phyloP scores from a whole-genome alignment of 148 eudicot genomes.

The Drosera capensis region DNA sequence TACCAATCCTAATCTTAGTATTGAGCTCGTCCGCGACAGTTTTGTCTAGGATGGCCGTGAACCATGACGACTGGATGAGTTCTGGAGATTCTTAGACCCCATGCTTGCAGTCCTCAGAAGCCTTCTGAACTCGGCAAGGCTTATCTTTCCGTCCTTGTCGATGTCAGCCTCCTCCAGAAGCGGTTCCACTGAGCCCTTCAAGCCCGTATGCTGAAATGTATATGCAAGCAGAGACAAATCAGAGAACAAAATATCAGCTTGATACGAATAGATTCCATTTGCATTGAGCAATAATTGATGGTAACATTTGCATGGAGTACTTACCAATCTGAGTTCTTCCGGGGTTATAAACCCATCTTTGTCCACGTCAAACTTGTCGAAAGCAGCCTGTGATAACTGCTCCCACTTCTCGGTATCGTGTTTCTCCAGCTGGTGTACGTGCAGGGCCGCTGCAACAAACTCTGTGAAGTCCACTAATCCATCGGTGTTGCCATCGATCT shows the following conservation, averaged over 20 bases:
- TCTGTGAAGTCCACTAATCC: slow-evolving; percentile 85
- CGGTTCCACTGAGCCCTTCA: slow-evolving; percentile 84
- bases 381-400: slow-evolving; percentile 70
- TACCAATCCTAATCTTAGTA: no score
- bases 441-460: slow-evolving; percentile 89
- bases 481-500: slow-evolving; percentile 93
- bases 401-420: slow-evolving; percentile 78
- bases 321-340: slow-evolving; percentile 77
- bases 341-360: slow-evolving; percentile 85
- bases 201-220: slow-evolving; percentile 61
- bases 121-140: slow-evolving; percentile 75
- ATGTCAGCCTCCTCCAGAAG: slow-evolving; percentile 87
- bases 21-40: no score
- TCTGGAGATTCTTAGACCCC: slow-evolving; percentile 28
- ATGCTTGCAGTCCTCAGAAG: slow-evolving; percentile 88
- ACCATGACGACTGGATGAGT: slow-evolving; percentile 19
- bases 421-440: slow-evolving; percentile 83
- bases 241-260: not conserved
- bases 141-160: slow-evolving; percentile 84
- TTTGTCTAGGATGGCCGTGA: slow-evolving; percentile 1
- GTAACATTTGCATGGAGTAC: no score
- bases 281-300: no score
- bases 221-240: not conserved
- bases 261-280: slow-evolving; percentile 1
- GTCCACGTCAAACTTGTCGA: slow-evolving; percentile 87